phyloP scores from a whole-genome alignment of 1,284 basidiomycete genomes.

The Phenoliferia sp. region DNA sequence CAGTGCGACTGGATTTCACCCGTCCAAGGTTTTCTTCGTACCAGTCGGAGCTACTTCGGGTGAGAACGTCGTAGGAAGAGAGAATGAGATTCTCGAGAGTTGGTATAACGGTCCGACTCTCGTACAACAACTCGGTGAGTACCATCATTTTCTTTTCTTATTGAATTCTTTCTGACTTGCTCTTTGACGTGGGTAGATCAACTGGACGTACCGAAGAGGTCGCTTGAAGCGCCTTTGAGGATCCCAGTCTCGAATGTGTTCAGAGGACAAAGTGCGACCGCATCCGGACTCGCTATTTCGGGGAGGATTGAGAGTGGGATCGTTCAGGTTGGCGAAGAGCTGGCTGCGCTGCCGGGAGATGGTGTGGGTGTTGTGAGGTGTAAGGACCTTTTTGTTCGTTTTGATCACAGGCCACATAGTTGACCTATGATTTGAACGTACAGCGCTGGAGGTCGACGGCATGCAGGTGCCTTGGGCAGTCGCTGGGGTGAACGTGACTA shows the following conservation, averaged over 20 bases:
- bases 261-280: slow-evolving; percentile 69
- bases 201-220: slow-evolving; percentile 73
- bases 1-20: slow-evolving; percentile 75
- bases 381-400: too few relatives aligned
- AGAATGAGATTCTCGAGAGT: slow-evolving; percentile 52
- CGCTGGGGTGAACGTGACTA: slow-evolving; percentile 80
- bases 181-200: slow-evolving; percentile 52
- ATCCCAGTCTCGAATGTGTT: slow-evolving; percentile 94
- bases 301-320: slow-evolving; percentile 85
- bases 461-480: slow-evolving; percentile 77
- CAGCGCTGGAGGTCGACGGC: slow-evolving; percentile 83
- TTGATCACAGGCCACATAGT: neutral
- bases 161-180: neutral
- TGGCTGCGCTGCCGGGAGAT: slow-evolving; percentile 86
- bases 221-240: slow-evolving; percentile 70
- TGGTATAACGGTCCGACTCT: slow-evolving; percentile 90
- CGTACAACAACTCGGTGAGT: slow-evolving; percentile 63
- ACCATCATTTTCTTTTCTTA: neutral
- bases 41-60: slow-evolving; percentile 89
- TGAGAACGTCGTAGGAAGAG: slow-evolving; percentile 66
- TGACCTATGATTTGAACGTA: too few relatives aligned
- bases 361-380: slow-evolving; percentile 79
- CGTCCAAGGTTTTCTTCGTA: slow-evolving; percentile 72
- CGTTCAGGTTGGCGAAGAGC: slow-evolving; percentile 82
- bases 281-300: slow-evolving; percentile 68